Conservation (phyloP, 116 monocot genomes). For the Zostera marina region DNA sequence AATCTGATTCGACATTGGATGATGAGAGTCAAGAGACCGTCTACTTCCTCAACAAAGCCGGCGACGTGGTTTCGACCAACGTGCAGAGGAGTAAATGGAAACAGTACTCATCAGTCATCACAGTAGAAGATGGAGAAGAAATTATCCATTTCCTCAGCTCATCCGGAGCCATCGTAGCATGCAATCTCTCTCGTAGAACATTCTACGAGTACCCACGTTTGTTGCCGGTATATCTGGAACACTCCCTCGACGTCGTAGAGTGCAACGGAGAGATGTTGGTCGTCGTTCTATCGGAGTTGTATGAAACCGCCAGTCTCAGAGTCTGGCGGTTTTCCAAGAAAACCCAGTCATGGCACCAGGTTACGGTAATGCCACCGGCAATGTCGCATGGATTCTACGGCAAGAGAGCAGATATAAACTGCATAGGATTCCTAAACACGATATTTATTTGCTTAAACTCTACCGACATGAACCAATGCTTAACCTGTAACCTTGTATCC, state of each 20-base stretch:
- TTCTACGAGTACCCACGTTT: conserved; percentile 51
- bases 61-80: conserved; percentile 68
- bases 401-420: conserved; percentile 70
- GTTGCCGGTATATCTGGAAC: conserved; percentile 46
- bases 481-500: conserved; percentile 26
- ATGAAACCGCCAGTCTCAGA: conserved; percentile 57
- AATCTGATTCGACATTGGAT: conserved; percentile 8
- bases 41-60: conserved; percentile 77
- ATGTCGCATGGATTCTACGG: conserved; percentile 66
- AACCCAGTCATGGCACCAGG: conserved; percentile 40
- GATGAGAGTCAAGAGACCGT: no score
- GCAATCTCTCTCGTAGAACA: conserved; percentile 30
- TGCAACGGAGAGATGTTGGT: conserved; percentile 51
- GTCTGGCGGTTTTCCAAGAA: conserved; percentile 50
- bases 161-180: conserved; percentile 47
- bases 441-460: conserved; percentile 56
- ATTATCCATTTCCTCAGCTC: conserved; percentile 58
- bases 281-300: conserved; percentile 56
- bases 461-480: conserved; percentile 22
- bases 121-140: conserved; percentile 33
- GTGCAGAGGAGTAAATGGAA: conserved; percentile 75
- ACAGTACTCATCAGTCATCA: conserved; percentile 64
- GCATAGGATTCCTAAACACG: conserved; percentile 29
- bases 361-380: conserved; percentile 58
- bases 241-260: conserved; percentile 68